These are phyloP conservation scores for Coniochaeta ligniaria DNA, from an alignment of 2,329 filamentous ascomycete species.

Conservation along the genomic window DNA sequence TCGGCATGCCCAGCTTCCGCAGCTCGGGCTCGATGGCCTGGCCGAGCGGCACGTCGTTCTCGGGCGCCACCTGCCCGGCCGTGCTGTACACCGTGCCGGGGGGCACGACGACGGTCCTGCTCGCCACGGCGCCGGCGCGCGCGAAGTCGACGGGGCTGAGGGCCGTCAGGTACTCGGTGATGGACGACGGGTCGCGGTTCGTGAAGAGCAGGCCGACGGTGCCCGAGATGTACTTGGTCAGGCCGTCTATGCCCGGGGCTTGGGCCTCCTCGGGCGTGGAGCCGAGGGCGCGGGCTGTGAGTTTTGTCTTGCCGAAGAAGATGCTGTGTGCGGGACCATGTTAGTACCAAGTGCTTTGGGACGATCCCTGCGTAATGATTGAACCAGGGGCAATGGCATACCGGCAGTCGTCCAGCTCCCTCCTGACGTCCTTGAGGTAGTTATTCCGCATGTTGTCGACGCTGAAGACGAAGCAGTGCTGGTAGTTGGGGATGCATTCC, in stretches of 20 bases:
- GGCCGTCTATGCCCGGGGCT: constrained; percentile 67
- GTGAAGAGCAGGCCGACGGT: constrained; percentile 89
- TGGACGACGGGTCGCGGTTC: constrained; percentile 59
- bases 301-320: constrained; percentile 99
- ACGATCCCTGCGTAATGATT: no score
- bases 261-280: constrained; percentile 69
- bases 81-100: constrained; percentile 74
- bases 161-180: constrained; percentile 65
- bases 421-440: constrained; percentile 84
- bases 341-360: neutral
- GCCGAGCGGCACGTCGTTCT: constrained; percentile 79
- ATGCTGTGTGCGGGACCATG: constrained; percentile 45
- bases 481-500: constrained; percentile 75
- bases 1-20: constrained; percentile 83
- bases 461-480: constrained; percentile 87
- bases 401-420: constrained; percentile 79
- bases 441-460: constrained; percentile 98
- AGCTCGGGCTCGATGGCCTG: constrained; percentile 88
- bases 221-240: constrained; percentile 65
- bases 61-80: constrained; percentile 69
- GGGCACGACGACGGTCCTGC: constrained; percentile 72
- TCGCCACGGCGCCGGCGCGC: constrained; percentile 71
- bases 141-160: constrained; percentile 82
- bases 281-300: constrained; percentile 94
- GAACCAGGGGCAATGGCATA: constrained; percentile 30